Conservation (phyloP, 805 yeast species). For the Starmerella floricola region DNA sequence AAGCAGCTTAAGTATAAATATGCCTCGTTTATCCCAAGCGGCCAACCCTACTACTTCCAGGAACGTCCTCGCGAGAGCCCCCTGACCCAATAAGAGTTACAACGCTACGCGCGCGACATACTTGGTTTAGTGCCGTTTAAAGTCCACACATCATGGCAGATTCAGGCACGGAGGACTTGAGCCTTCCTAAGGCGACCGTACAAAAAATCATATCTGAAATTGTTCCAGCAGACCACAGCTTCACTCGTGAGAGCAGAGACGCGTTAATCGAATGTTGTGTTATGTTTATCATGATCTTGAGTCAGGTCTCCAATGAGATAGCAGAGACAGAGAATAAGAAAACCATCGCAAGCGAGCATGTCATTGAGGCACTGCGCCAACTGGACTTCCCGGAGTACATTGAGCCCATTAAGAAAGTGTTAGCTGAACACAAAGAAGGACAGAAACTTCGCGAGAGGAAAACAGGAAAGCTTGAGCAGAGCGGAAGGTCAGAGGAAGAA, state of each 20-base stretch:
- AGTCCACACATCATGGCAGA: too few relatives aligned
- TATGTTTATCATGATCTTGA: conserved; percentile 86
- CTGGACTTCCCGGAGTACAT: conserved; percentile 79
- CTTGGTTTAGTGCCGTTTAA: too few relatives aligned
- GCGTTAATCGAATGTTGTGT: conserved; percentile 93
- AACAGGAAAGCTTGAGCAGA: conserved; percentile 82
- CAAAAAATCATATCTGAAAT: conserved; percentile 89
- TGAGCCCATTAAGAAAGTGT: conserved; percentile 64
- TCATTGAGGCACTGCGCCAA: conserved; percentile 73
- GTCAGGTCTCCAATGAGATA: conserved; percentile 88
- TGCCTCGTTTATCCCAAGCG: too few relatives aligned
- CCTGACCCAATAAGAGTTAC: too few relatives aligned
- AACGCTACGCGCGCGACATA: too few relatives aligned
- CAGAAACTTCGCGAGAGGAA: conserved; percentile 78
- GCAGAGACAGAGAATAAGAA: conserved; percentile 94
- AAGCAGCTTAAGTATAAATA: too few relatives aligned
- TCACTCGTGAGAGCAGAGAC: conserved; percentile 87
- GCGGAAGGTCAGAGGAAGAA: conserved; percentile 88
- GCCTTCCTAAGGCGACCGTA: conserved; percentile 60
- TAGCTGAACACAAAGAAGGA: conserved; percentile 77
- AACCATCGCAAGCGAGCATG: conserved; percentile 94
- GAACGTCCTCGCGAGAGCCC: too few relatives aligned
- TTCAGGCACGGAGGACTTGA: conserved; percentile 26
- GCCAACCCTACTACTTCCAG: too few relatives aligned
- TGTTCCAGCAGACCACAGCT: conserved; percentile 73